Evolutionary conservation across 352 stramenopile genomes (phyloP), one percentile per base, ranked within the genome.

Genomic region (Phytophthora sansomeana): DNA sequence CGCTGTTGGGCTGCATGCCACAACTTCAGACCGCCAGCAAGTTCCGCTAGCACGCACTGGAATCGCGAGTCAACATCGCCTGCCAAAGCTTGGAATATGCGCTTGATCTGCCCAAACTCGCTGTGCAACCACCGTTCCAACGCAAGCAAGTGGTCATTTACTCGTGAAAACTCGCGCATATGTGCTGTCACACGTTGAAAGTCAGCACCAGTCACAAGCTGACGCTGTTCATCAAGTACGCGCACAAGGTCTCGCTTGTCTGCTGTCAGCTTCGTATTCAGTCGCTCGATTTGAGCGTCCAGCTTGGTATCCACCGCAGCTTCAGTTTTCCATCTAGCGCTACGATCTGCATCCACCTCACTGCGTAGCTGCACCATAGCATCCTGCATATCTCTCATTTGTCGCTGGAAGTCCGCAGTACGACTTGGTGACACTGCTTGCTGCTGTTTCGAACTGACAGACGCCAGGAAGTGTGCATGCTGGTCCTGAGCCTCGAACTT

Each of bases 281-380:
- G 48, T 19, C 78, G 69, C 33, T 89, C 78, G 14, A 89, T 44
- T 47, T 89, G 77, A 24, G 58, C 44, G 1, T 72, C 67, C 19
- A 90, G 43, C 44, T 80, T 78, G 5, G 61, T 43, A 44, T 88
- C 77, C 14, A 90, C 69, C 7, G 60, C 68, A 4, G 68, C 63
- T 11, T 92, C 67, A 44, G 75, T 60, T 63, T 73, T 75, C 74
- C 81, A 87, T 17, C 78, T 74, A 49, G 87, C 68, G 39, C 62
- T 89, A 8, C 82, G 82, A 17, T 93, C 81, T 14, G 72, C 56
- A 14, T 92, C 81, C n/a, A 83, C 35, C 6, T 92, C 85, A 2
- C 50, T 60, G 5, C 81, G 81, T 14, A 92, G 58, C 54, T 90
- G 83, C 7, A 68, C 38, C 9, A 83, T 46, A 13, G 69, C 50